phyloP scores from a whole-genome alignment of 2,329 filamentous ascomycete species.

The Lachnellula suecica region DNA sequence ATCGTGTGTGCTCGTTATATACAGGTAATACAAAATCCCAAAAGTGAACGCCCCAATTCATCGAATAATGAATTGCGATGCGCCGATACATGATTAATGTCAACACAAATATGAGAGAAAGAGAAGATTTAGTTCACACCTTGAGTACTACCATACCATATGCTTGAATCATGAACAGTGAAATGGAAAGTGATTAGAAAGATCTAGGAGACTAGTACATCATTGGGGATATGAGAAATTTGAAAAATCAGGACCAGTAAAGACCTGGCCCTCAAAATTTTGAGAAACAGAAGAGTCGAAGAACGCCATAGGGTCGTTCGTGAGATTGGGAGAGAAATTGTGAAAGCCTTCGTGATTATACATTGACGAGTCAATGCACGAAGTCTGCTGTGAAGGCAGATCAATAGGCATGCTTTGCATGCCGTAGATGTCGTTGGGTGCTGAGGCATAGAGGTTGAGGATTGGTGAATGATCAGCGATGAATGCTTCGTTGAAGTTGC shows the following conservation, averaged over 20 bases:
- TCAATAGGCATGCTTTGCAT: constrained; percentile 3
- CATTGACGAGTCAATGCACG: constrained; percentile 3
- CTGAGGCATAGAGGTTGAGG: not conserved
- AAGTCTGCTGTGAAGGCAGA: constrained; percentile 1
- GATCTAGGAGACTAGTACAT: not conserved
- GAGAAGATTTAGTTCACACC: not conserved
- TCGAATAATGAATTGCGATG: not conserved
- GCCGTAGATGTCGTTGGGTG: constrained; percentile 1
- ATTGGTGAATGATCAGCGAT: not conserved
- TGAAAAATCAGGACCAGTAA: not conserved
- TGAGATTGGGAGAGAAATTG: not conserved
- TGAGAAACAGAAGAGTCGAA: constrained; percentile 2
- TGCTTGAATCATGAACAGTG: not conserved
- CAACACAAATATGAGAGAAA: not conserved
- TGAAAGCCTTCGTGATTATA: not conserved
- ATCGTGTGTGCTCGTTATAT: not conserved
- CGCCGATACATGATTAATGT: not conserved
- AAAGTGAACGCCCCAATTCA: not conserved
- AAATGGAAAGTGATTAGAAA: not conserved
- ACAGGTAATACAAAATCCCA: not conserved
- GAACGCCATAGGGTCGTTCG: constrained; percentile 5
- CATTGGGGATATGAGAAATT: not conserved
- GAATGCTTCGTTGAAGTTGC: not conserved
- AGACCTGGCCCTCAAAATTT: constrained; percentile 2
- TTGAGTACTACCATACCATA: not conserved